Base-by-base conservation (phyloP, 495 filamentous ascomycete species). In the Neurospora africana region DNA sequence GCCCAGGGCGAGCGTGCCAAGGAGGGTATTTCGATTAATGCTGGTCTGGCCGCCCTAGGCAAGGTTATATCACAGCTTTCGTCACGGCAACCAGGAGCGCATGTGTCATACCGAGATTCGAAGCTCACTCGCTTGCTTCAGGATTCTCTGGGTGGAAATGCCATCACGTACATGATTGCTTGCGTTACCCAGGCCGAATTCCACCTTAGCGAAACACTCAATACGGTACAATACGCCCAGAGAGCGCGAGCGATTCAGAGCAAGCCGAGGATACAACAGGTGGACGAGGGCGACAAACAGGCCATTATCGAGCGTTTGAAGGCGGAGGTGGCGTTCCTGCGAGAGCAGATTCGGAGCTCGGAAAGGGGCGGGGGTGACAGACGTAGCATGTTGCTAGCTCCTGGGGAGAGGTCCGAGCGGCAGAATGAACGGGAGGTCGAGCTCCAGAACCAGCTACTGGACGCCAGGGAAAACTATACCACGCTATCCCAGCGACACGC, bases 41-140 rank as follows among this genome's bases (percentile, higher is more conserved):
- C 92, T 37, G 95, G 95, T 71, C 88, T 99, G 71, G 95, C 95
- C 44, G 95, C 94, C 70, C 84, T 99, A 70, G 96, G 95, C 76
- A 99, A 98, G 78, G 95, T 99, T 81, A 99, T 99, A 78, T 97
- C 95, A 21, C 95, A 99, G 81, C 87, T 99, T 21, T 98, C 95
- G 3, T 97, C 94, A 39, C 90, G 93, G 68, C 89, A 94, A 74
- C 82, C 91, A 39, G 93, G 95, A 30, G 90, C 93, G 23, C 96
- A 99, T 80, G 93, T 99, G 47, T 98, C 96, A 7, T 99, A 99
- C 81, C 93, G 95, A 44, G 95, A 99, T 81, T 99, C 95, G 17
- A 94, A 91, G 79, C 90, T 99, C 71, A 99, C 95, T 19, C 92
- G 95, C 69, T 86, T 99, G 15, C 89, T 99, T 19, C 96, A 98